Evolutionary conservation across 495 filamentous ascomycete species (phyloP).

Genomic region (Pseudevernia furfuracea): DNA sequence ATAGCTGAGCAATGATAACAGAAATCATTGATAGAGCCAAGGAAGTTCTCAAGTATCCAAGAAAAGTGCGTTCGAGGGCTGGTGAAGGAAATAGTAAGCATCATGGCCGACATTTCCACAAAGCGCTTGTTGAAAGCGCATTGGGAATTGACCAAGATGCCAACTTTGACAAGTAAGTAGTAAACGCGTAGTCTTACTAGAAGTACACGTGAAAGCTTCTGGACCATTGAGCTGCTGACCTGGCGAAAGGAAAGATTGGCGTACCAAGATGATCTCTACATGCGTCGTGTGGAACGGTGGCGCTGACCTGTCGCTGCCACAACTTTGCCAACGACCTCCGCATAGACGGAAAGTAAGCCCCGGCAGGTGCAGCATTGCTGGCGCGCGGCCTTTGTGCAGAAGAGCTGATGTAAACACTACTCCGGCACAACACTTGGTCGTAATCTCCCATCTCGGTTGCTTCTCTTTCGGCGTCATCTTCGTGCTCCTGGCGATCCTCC

Average conservation of each 20-base stretch:
- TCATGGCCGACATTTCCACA: neutral
- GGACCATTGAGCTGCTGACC: neutral
- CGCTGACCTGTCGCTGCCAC: slow-evolving; percentile 24
- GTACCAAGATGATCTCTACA: slow-evolving; percentile 28
- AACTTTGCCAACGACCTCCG: slow-evolving; percentile 10
- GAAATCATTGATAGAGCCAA: slow-evolving; percentile 60
- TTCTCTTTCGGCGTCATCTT: slow-evolving; percentile 2
- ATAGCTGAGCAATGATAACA: slow-evolving; percentile 60
- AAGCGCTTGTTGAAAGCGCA: slow-evolving; percentile 11
- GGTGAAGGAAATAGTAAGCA: slow-evolving; percentile 18
- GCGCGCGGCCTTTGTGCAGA: neutral
- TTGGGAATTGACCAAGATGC: neutral
- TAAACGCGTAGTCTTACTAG: neutral
- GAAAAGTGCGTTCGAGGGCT: slow-evolving; percentile 76
- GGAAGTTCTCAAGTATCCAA: slow-evolving; percentile 69
- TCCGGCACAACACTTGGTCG: neutral
- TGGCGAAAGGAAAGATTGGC: neutral
- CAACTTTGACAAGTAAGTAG: neutral
- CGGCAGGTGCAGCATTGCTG: neutral
- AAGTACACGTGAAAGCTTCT: neutral
- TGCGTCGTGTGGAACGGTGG: slow-evolving; percentile 20
- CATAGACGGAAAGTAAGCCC: neutral
- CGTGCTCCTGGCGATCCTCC: neutral
- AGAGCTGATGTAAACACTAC: neutral
- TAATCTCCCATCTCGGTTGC: slow-evolving; percentile 13